A percentile compares a stretch with the other conserved stretches of the same genome.
Evolutionary conservation across 2,329 filamentous ascomycete species (phyloP).

Genomic region (Hortaea werneckii): DNA sequence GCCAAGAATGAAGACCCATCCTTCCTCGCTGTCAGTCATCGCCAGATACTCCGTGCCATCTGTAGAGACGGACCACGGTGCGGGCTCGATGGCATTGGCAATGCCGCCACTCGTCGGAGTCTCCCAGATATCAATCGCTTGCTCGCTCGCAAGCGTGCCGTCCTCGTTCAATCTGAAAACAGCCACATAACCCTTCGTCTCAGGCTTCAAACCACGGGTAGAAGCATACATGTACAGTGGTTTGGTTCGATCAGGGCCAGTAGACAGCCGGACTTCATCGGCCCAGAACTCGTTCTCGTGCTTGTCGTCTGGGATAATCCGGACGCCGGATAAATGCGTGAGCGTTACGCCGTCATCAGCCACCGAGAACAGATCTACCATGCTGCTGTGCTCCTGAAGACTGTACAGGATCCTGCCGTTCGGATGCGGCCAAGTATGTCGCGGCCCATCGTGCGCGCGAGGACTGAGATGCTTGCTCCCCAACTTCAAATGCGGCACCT

Average conservation of each 20-base stretch:
- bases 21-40: constrained; percentile 26
- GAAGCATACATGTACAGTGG: constrained; percentile 26
- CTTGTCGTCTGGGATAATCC: constrained; percentile 22
- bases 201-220: constrained; percentile 22
- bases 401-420: constrained; percentile 24
- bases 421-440: constrained; percentile 27
- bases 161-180: constrained; percentile 18
- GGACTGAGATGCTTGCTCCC: constrained; percentile 22
- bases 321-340: constrained; percentile 18
- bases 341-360: constrained; percentile 19
- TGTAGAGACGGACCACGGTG: constrained; percentile 14
- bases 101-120: constrained; percentile 26
- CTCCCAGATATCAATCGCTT: constrained; percentile 23
- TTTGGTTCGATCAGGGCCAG: constrained; percentile 13
- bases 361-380: constrained; percentile 25
- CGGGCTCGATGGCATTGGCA: constrained; percentile 27
- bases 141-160: constrained; percentile 17
- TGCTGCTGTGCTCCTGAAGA: constrained; percentile 28
- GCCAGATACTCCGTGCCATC: constrained; percentile 21
- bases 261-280: constrained; percentile 26
- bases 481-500: constrained; percentile 14
- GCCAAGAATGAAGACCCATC: constrained; percentile 22
- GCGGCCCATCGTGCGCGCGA: constrained; percentile 22
- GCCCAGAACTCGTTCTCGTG: constrained; percentile 26
- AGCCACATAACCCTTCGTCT: constrained; percentile 24